phyloP scores from a whole-genome alignment of 768 basidiomycete species.

The Rickenella mellea region DNA sequence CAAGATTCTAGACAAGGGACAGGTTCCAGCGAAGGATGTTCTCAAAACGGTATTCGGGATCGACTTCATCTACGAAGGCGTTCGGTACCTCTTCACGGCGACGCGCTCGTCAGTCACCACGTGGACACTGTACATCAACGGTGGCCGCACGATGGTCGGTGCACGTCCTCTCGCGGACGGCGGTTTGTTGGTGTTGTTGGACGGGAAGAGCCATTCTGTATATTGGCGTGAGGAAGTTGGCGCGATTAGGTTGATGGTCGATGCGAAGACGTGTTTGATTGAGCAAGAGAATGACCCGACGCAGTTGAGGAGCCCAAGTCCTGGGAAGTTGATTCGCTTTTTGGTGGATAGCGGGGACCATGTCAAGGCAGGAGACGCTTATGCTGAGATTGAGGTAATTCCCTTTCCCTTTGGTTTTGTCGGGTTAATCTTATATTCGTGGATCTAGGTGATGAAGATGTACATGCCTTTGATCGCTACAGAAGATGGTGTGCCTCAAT shows the following conservation, averaged over 20 bases:
- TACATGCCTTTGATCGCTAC: conserved; percentile 95
- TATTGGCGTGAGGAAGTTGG: conserved; percentile 99
- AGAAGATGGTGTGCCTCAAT: conserved; percentile 89
- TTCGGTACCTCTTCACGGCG: conserved; percentile 91
- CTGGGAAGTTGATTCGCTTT: conserved; percentile 91
- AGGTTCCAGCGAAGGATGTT: conserved; percentile 89
- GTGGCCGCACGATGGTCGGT: conserved; percentile 86
- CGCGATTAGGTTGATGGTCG: conserved; percentile 83
- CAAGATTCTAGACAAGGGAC: conserved; percentile 93
- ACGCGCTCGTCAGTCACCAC: conserved; percentile 79
- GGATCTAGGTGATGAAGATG: conserved; percentile 90
- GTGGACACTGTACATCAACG: conserved; percentile 96
- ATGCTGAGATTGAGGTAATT: conserved; percentile 91
- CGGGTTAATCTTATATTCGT: conserved; percentile 4
- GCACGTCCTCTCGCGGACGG: conserved; percentile 91
- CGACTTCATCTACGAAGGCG: conserved; percentile 96
- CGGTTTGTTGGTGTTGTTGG: conserved; percentile 83
- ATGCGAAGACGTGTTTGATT: conserved; percentile 95
- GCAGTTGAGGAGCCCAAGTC: conserved; percentile 89
- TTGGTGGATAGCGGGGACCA: conserved; percentile 97
- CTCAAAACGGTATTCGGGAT: conserved; percentile 94
- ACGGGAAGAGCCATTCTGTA: conserved; percentile 91
- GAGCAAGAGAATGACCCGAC: conserved; percentile 99
- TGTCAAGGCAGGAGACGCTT: conserved; percentile 91
- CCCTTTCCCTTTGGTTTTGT: neutral